Evolutionary conservation across 768 basidiomycete species (phyloP), one percentile per base, ranked within the genome.

Genomic region (Tubosaeta sp.): DNA sequence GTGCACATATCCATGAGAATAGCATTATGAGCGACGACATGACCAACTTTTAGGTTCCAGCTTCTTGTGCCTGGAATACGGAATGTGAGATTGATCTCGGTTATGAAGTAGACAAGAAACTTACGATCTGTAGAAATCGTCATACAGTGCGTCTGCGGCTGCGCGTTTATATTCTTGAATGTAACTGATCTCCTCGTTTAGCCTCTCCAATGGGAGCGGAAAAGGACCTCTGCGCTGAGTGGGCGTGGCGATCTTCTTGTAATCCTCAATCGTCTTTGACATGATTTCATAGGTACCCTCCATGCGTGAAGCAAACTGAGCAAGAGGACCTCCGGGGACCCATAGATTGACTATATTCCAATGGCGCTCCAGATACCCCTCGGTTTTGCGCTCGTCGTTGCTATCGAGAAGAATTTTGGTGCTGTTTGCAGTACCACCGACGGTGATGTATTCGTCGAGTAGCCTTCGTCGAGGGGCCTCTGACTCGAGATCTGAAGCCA

Each of bases 371-470:
- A 59, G 43, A 34, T 63, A 57, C 12, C 62, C 62, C n/a, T 57
- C 60, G 1, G 53, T 44, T 38, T 60, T 60, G 16, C 50, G 60
- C 40, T 64, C 58, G 34, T 60, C 55, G 12, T 53, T 63, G 25
- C 51, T 55, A 14, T 64, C 61, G 21, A 64, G 58, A 38, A 61
- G 59, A 19, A 61, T 52, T 48, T 59, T 64, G 34, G 53, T 61
- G 16, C 59, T 61, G 31, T 56, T 66, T 10, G 61, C 59, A 10
- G 59, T 49, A 14, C 63, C 64, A 24, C 64, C 63, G 27, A 64
- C 56, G 21, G 61, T 58, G 50, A 64, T 62, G 53, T 66, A 58
- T 35, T 66, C 63, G 18, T 64, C 64, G 19, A 66, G 56, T 10
- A 66, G 40, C 13, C 43, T 46, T 45, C 59, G 54, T 30, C 64